phyloP scores from a whole-genome alignment of 2,329 filamentous ascomycete genomes.

The Aspergillus novoparasiticus region DNA sequence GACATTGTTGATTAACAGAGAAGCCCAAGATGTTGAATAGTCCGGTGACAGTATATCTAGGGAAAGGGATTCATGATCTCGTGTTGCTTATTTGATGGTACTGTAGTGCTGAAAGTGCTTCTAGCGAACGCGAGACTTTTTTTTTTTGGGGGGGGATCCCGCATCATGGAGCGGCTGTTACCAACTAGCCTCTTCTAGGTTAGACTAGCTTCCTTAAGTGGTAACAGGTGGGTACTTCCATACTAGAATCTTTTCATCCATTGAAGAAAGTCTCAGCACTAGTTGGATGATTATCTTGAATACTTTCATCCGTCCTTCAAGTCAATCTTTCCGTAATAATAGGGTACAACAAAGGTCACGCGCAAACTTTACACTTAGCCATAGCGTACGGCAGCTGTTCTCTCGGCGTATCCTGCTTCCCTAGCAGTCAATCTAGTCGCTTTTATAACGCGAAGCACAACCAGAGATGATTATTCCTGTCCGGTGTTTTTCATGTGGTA shows the following conservation, averaged over 20 bases:
- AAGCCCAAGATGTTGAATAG: neutral
- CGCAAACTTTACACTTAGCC: neutral
- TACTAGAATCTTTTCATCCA: neutral
- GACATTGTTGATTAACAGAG: slow-evolving; percentile 13
- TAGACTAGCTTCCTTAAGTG: neutral
- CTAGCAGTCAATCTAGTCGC: neutral
- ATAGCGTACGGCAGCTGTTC: neutral
- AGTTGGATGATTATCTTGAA: neutral
- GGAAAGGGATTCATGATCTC: neutral
- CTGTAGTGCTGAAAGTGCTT: neutral
- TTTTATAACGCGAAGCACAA: neutral
- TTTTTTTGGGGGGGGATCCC: neutral
- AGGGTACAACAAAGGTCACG: neutral
- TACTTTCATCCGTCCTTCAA: neutral
- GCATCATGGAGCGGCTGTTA: neutral
- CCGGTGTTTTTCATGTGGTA: slow-evolving; percentile 98
- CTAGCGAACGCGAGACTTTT: neutral
- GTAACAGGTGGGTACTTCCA: neutral
- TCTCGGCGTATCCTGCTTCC: neutral
- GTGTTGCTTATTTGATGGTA: neutral
- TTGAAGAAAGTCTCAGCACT: neutral
- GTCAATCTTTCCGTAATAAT: neutral
- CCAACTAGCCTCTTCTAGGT: neutral
- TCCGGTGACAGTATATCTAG: neutral
- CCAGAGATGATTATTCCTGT: slow-evolving; percentile 93